Conservation (phyloP, 2,329 filamentous ascomycete species). For the Onygenales sp. region DNA sequence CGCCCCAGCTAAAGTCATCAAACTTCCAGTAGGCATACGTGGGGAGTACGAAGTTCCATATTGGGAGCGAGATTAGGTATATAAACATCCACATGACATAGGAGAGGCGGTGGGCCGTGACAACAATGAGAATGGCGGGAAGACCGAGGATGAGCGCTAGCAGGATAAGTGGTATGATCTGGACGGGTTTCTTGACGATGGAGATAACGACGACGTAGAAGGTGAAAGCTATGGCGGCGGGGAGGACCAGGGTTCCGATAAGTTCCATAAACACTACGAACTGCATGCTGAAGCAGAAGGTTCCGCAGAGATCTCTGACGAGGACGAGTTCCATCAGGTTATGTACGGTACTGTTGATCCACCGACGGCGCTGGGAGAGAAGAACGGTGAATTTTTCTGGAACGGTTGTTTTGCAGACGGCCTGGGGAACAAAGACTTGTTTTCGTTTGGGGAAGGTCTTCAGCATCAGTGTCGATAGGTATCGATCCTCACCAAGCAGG, state of each 20-base stretch:
- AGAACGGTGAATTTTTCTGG: constrained; percentile 87
- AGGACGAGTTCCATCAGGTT: constrained; percentile 96
- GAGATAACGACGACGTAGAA: constrained; percentile 89
- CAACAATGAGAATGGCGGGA: constrained; percentile 79
- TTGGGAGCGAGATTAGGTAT: constrained; percentile 81
- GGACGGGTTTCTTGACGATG: constrained; percentile 65
- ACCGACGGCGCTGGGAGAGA: constrained; percentile 86
- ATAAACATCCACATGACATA: constrained; percentile 97
- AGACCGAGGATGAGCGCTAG: constrained; percentile 86
- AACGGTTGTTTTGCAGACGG: constrained; percentile 96
- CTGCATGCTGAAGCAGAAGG: constrained; percentile 99
- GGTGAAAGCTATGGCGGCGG: constrained; percentile 93
- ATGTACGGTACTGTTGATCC: constrained; percentile 99
- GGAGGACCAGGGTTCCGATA: constrained; percentile 85
- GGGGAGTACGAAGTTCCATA: constrained; percentile 96
- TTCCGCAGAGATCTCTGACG: constrained; percentile 91
- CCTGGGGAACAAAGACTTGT: constrained; percentile 96
- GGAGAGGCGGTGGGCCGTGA: constrained; percentile 85
- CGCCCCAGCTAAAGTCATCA: constrained; percentile 98
- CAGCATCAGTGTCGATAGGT: constrained; percentile 93
- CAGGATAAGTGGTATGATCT: constrained; percentile 83
- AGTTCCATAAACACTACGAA: constrained; percentile 96
- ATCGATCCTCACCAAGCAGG: constrained; percentile 86
- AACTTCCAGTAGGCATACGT: constrained; percentile 99
- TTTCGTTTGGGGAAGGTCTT: constrained; percentile 98